Conservation (phyloP, 306 rosid genomes). For the Inga laurina region DNA sequence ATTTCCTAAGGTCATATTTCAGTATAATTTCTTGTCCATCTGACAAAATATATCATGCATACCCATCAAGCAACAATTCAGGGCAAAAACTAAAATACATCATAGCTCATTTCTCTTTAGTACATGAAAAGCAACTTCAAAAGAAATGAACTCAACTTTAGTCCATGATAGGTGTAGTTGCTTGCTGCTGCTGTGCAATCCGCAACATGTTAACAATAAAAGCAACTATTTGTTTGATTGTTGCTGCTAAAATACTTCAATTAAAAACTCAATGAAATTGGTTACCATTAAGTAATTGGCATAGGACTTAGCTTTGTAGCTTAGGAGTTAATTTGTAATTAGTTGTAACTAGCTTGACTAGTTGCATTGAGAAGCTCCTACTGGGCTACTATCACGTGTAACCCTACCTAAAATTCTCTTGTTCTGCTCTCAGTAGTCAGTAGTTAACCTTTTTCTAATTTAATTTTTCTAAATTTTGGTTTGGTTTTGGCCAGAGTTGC, state of each 20-base stretch:
- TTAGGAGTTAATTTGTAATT: neutral
- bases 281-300: neutral
- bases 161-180: neutral
- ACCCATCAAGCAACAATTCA: neutral
- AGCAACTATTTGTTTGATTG: neutral
- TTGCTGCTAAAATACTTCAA: conserved; percentile 6
- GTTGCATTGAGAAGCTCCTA: conserved; percentile 8
- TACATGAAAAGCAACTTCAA: neutral
- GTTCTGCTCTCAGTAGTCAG: neutral
- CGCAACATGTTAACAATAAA: conserved; percentile 5
- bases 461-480: neutral
- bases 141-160: neutral
- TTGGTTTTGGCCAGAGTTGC: neutral
- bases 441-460: neutral
- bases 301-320: neutral
- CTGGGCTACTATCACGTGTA: conserved; percentile 3
- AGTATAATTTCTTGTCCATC: neutral
- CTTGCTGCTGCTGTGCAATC: neutral
- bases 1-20: neutral
- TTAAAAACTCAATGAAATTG: neutral
- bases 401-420: neutral
- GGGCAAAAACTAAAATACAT: neutral
- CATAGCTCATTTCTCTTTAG: neutral
- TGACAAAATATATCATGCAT: neutral
- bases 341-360: neutral